Base-by-base conservation (phyloP, 1,139 yeast genomes). In the Scheffersomyces segobiensis region DNA sequence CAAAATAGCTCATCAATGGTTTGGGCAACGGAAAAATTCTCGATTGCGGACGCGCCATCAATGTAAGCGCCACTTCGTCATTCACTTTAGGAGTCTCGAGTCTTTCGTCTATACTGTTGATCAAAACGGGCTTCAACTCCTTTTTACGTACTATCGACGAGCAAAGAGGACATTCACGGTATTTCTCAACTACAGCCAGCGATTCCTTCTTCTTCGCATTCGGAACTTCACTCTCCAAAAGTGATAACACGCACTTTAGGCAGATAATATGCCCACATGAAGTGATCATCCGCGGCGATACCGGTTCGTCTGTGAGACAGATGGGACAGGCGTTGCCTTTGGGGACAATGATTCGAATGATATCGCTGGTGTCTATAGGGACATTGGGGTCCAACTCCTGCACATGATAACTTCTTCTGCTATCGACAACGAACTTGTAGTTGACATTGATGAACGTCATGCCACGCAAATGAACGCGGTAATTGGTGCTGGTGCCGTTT, bases 251-350 rank as follows among this genome's bases (percentile, higher is more conserved):
- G 70, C 99, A 96, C 39, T 93, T 87, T 57, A 87, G 81, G 70
- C 99, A 96, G 67, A 95, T 84, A 17, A 93, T 83, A 70, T 96
- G 99, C 3, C 99, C 99, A 76, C 99, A 96, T 19, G 87, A 83
- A 12, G 81, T 77, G 46, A 93, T 86, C 98, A 96, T 96, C 57
- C 98, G 79, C 1, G 99, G 98, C 0, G 98, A 98, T 49, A 90
- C 83, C 10, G 95, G 90, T 21, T 87, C 88, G 57, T 91, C 96
- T 46, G 89, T 83, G 19, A 95, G 78, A 71, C 99, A 96, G 48
- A 96, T 95, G 0, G 99, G 98, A 70, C 99, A 96, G 56, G 87
- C 85, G 57, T 88, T 85, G 17, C 93, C 91, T 62, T 81, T 84
- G 14, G 96, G 90, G 0, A 86, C 88, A 21, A 92, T 72, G 3